Percentiles rank a stretch among this genome's conserved stretches.
Conservation (phyloP, 495 filamentous ascomycete genomes). For the Terfezia boudieri region DNA sequence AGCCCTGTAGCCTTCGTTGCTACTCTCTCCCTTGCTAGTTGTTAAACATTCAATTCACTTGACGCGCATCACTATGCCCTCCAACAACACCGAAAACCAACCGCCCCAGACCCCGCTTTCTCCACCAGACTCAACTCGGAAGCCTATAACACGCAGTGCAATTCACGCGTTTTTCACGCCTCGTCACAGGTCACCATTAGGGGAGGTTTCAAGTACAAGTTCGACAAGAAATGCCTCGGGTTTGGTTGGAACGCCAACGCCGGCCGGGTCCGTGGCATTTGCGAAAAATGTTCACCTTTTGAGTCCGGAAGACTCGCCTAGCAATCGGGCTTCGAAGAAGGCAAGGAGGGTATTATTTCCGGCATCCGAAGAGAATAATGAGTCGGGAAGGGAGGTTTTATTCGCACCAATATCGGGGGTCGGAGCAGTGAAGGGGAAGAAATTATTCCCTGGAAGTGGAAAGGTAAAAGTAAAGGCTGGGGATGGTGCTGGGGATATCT, state of each 20-base stretch:
- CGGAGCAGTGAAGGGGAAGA: background rate
- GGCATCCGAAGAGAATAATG: background rate
- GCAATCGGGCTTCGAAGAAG: constrained; percentile 3
- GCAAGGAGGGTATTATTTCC: background rate
- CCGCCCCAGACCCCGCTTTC: constrained; percentile 4
- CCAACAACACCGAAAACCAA: background rate
- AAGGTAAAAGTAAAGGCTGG: background rate
- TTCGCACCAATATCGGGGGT: background rate
- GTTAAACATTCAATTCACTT: no score
- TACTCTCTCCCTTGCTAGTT: no score
- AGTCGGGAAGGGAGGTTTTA: background rate
- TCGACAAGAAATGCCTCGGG: background rate
- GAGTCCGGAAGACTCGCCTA: constrained; percentile 6
- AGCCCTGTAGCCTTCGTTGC: no score
- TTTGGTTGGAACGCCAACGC: background rate
- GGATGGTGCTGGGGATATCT: background rate
- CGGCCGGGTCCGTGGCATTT: background rate
- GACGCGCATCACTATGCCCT: no score
- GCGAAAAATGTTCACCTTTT: constrained; percentile 13
- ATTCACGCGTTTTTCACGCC: constrained; percentile 18
- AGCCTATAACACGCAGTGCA: constrained; percentile 7
- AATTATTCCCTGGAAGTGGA: background rate
- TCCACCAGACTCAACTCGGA: constrained; percentile 8
- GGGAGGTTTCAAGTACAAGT: background rate
- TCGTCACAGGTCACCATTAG: constrained; percentile 4